Base-by-base conservation (phyloP, 2,329 filamentous ascomycete genomes). In the Thermothelomyces thermophilus region DNA sequence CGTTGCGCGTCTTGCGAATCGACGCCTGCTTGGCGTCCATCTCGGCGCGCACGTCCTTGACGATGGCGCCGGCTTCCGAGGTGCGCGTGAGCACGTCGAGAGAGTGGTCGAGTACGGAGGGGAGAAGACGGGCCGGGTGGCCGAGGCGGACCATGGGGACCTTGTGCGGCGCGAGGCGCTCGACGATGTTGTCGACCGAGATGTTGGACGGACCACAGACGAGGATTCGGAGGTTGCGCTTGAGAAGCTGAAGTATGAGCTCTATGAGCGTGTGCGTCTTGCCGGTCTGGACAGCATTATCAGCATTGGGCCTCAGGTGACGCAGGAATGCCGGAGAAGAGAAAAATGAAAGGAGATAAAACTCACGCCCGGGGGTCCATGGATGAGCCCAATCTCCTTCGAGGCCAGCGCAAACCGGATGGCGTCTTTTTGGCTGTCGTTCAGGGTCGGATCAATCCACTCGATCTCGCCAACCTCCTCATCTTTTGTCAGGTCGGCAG, bases 121-220 rank as follows among this genome's bases (percentile, higher is more conserved):
- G 90, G 0, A 98, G 75, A 22, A 98, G 76, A 17, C 93, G 83
- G 1, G 93, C 93, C 0, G 93, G 93, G 66, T 98, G 93, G 1
- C 93, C 93, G 0, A 98, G 79, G 1, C 93, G 85, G 31, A 97
- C 79, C 60, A 97, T 89, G 0, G 89, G 85, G 1, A 96, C 76
- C 62, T 89, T 90, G 66, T 90, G 86, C 0, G 87, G 82, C 2
- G 90, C 82, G 1, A 97, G 77, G 7, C 93, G 83, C 68, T 98
- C 93, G 8, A 96, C 90, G 51, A 98, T 95, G 63, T 98, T 98
- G 75, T 98, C 93, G 1, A 98, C 93, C 0, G 89, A 93, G 59
- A 98, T 90, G 65, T 98, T 98, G 26, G 89, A 95, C 0, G 93
- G 93, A 0, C 91, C 93, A 62, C 93, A 97, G n/a, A 97, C 91